Base-by-base conservation (phyloP, 257 asterid species). In the Coffea canephora region DNA sequence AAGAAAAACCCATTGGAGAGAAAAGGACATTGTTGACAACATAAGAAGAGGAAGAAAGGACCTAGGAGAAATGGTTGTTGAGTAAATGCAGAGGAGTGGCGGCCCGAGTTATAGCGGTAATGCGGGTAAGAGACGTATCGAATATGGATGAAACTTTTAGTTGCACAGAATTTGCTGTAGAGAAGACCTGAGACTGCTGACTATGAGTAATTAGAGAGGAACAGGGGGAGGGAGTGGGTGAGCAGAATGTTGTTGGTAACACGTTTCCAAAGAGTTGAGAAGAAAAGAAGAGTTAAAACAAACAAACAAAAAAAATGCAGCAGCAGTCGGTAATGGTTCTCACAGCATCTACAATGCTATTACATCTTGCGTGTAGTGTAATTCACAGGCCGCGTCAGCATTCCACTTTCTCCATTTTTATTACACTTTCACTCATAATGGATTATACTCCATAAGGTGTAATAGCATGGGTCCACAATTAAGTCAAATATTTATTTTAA, bases 221-320 rank as follows among this genome's bases (percentile, higher is more conserved):
- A 79, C 55, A 78, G 54, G 72, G 64, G 76, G 62, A 72, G 39
- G 73, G 55, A 83, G 87, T 89, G 78, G 91, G 86, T 89, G 83
- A 82, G 85, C 80, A 78, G 86, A 86, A 79, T 74, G 88, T 79
- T 65, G 87, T 79, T 65, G 87, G 83, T 14, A 46, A 79, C 82
- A 81, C 83, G 87, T 77, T 85, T 86, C 80, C 77, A 82, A 69
- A 69, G 76, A 31, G 34, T 5, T 31, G n/a, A 52, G 31, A 50
- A 39, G 41, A 59, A 19, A 57, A 3, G 19, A 13, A 34, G 39
- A 41, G 23, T 39, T 39, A 0, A 39, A 43, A 21, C 13, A 54
- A 6, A 19, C n/a, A n/a, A n/a, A n/a, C n/a, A 3, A 39, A 43
- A 21, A 23, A 54, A 6, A 19, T 27, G 62, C n/a, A 4, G 52